A percentile compares a stretch with the other conserved stretches of the same genome.
Conservation (phyloP, 495 filamentous ascomycete genomes). For the Aspergillus saccharolyticus region DNA sequence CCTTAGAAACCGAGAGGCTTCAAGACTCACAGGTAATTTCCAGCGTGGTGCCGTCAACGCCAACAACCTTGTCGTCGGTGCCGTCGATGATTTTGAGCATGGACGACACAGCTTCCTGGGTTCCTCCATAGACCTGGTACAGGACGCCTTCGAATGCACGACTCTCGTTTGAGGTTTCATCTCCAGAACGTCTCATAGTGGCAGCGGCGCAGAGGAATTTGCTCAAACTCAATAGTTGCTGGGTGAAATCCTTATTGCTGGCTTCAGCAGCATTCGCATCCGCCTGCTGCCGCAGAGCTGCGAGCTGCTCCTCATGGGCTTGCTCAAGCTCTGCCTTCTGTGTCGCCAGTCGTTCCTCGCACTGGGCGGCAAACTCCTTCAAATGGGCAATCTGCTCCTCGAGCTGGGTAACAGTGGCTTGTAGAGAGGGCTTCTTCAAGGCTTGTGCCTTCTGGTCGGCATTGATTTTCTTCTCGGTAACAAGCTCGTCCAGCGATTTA, state of each 20-base stretch:
- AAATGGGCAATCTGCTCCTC: constrained; percentile 81
- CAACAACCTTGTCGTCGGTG: constrained; percentile 62
- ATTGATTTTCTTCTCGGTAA: constrained; percentile 81
- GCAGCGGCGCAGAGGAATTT: constrained; percentile 79
- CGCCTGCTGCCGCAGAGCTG: constrained; percentile 60
- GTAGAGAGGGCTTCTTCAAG: constrained; percentile 82
- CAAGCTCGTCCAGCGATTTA: constrained; percentile 78
- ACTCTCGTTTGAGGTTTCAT: constrained; percentile 64
- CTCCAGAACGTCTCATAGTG: constrained; percentile 58
- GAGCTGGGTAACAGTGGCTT: constrained; percentile 64
- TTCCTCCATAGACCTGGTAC: constrained; percentile 82
- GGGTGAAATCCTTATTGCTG: constrained; percentile 44
- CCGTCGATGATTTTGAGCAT: constrained; percentile 85
- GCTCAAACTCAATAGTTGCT: constrained; percentile 60
- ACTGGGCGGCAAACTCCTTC: constrained; percentile 76
- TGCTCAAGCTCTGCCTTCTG: constrained; percentile 73
- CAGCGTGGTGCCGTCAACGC: constrained; percentile 57
- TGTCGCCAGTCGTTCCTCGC: constrained; percentile 57
- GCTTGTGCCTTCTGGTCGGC: constrained; percentile 84
- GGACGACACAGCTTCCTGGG: constrained; percentile 69
- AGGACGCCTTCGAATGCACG: constrained; percentile 87
- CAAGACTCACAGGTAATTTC: constrained; percentile 69
- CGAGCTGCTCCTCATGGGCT: constrained; percentile 62
- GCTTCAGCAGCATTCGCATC: constrained; percentile 58
- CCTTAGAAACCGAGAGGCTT: not conserved